Percentiles rank a stretch among this genome's conserved stretches.
phyloP scores from a whole-genome alignment of 192 early-diverging fungal species.

The Backusella tarrabulga region DNA sequence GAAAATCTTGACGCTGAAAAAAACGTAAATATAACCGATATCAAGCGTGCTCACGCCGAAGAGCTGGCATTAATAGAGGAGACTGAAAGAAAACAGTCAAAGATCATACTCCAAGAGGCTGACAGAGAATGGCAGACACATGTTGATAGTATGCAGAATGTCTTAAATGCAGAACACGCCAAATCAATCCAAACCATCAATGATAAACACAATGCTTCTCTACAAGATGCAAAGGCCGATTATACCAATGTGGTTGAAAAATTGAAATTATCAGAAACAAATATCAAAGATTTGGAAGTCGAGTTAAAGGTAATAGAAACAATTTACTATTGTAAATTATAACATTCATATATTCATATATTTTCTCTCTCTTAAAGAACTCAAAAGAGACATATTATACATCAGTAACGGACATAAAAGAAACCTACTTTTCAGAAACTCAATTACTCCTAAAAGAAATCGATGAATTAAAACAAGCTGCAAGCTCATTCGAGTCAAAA shows the following conservation, averaged over 20 bases:
- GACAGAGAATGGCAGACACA: neutral
- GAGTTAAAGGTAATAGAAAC: neutral
- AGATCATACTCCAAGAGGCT: neutral
- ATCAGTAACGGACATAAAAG: neutral
- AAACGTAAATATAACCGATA: neutral
- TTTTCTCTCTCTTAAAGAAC: neutral
- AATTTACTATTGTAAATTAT: neutral
- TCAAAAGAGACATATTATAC: neutral
- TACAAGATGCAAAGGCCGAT: neutral
- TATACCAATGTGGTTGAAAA: neutral
- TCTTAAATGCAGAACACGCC: neutral
- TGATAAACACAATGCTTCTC: neutral
- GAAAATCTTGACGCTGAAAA: neutral
- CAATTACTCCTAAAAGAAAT: neutral
- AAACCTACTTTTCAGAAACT: neutral
- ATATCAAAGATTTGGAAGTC: neutral
- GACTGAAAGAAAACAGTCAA: neutral
- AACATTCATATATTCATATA: neutral
- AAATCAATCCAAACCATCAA: neutral
- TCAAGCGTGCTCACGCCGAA: neutral
- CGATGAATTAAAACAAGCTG: neutral
- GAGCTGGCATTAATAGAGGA: neutral
- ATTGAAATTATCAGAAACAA: neutral
- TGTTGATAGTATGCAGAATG: neutral
- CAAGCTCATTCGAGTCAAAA: neutral